Conservation (phyloP, 2,329 filamentous ascomycete genomes). For the Botrytis galanthina region DNA sequence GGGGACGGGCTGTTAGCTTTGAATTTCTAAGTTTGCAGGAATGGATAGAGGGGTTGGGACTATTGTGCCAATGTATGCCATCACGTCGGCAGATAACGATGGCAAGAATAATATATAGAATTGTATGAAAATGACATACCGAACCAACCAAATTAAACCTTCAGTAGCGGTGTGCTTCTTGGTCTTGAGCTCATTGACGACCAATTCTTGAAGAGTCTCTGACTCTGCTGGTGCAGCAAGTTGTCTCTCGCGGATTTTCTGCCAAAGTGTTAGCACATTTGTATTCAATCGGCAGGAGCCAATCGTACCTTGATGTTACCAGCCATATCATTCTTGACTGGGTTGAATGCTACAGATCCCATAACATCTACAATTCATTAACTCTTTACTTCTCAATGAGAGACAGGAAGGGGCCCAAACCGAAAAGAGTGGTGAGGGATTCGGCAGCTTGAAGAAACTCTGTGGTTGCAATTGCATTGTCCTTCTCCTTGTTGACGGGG, state of each 20-base stretch:
- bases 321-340: slow-evolving; percentile 87
- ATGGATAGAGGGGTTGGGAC: too few relatives aligned
- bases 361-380: slow-evolving; percentile 51
- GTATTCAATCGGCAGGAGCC: not conserved
- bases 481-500: slow-evolving; percentile 68
- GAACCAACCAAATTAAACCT: slow-evolving; percentile 85
- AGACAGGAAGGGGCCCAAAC: slow-evolving; percentile 44
- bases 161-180: slow-evolving; percentile 89
- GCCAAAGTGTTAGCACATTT: slow-evolving; percentile 21
- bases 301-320: slow-evolving; percentile 80
- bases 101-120: slow-evolving; percentile 32
- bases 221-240: slow-evolving; percentile 74
- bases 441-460: slow-evolving; percentile 92
- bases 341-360: slow-evolving; percentile 74
- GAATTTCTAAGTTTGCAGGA: not conserved
- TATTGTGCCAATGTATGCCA: not conserved
- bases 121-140: slow-evolving; percentile 60
- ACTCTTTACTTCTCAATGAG: not conserved
- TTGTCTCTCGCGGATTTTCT: slow-evolving; percentile 90
- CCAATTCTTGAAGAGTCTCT: slow-evolving; percentile 80
- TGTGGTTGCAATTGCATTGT: slow-evolving; percentile 75
- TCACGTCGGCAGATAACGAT: not conserved
- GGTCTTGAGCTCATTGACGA: slow-evolving; percentile 80
- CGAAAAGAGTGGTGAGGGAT: slow-evolving; percentile 82
- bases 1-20: not conserved